phyloP scores from a whole-genome alignment of 176 grass and related monocot species.

The Pontederia crassipes region DNA sequence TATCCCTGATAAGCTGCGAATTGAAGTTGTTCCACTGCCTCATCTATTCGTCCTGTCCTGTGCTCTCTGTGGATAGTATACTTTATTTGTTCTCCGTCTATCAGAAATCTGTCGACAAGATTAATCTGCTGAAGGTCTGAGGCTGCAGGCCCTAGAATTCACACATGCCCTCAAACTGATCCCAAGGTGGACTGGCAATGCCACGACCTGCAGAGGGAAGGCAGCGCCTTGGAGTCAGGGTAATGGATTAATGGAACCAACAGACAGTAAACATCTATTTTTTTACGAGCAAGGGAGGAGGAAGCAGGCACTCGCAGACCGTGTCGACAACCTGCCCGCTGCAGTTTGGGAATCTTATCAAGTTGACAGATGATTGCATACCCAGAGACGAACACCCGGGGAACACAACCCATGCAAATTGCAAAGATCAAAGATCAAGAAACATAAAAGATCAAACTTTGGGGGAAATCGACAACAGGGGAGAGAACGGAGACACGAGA shows the following conservation, averaged over 20 bases:
- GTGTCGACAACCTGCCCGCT: neutral
- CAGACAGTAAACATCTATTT: conserved; percentile 11
- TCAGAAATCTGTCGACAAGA: too few relatives aligned
- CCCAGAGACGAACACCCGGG: neutral
- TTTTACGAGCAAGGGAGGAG: conserved; percentile 5
- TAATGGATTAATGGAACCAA: neutral
- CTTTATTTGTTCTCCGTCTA: too few relatives aligned
- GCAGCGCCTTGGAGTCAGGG: neutral
- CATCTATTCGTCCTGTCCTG: too few relatives aligned
- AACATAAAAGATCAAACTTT: neutral
- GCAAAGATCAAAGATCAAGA: neutral
- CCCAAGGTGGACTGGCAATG: too few relatives aligned
- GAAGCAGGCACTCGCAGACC: neutral
- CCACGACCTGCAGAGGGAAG: conserved; percentile 7
- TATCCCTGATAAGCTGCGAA: too few relatives aligned
- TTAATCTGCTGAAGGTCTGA: too few relatives aligned
- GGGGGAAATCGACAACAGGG: neutral
- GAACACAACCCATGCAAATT: neutral
- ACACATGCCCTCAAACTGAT: too few relatives aligned
- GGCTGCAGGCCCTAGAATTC: too few relatives aligned
- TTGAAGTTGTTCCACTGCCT: too few relatives aligned
- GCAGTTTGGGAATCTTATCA: conserved; percentile 3
- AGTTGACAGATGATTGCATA: neutral
- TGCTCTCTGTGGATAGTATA: too few relatives aligned
- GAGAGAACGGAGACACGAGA: neutral